Evolutionary conservation across 2,329 filamentous ascomycete genomes (phyloP), one percentile per base, ranked within the genome.

Genomic region (Coleophoma cylindrospora): DNA sequence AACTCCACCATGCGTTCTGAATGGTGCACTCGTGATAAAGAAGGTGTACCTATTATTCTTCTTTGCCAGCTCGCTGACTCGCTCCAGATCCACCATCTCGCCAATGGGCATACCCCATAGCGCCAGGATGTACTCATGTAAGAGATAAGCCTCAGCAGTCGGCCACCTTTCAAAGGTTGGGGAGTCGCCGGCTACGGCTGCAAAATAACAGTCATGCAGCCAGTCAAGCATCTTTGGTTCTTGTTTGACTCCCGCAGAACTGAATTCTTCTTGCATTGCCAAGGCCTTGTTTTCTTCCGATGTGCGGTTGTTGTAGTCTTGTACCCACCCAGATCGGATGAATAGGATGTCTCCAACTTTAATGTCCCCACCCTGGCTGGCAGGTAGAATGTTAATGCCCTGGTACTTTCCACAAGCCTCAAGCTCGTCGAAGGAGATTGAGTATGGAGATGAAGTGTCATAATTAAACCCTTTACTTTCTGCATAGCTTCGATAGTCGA

Each of bases 271-370:
- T 50, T 70, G 54, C 2, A 61, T 54, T 37, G 61, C 57, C 32
- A 74, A 61, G 36, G 72, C 57, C 12, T 58, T 46, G 2, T 61
- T 50, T 3, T 68, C 60, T 15, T 71, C 67, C 17, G 56, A 50
- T 4, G 64, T 58, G 48, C 68, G 68, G 1, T 68, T 59, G 22
- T 54, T 34, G 43, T 56, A 57, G 4, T 45, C 48, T 27, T 60
- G 61, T 55, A 70, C 70, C 58, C 72, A 78, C 14, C 74, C 73
- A 60, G 60, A 69, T 8, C 75, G 70, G 27, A 77, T 65, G 49
- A 78, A 63, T 3, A 79, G 60, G 45, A 79, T 74, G 52, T 78
- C 75, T 10, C 75, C 75, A 50, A 75, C 74, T 22, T 64, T 57
- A 21, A 76, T 61, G 54, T 71, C 66, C 0, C 72, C 74, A n/a